phyloP scores from a whole-genome alignment of 164 flowering plant species.

The Dillenia suffruticosa region DNA sequence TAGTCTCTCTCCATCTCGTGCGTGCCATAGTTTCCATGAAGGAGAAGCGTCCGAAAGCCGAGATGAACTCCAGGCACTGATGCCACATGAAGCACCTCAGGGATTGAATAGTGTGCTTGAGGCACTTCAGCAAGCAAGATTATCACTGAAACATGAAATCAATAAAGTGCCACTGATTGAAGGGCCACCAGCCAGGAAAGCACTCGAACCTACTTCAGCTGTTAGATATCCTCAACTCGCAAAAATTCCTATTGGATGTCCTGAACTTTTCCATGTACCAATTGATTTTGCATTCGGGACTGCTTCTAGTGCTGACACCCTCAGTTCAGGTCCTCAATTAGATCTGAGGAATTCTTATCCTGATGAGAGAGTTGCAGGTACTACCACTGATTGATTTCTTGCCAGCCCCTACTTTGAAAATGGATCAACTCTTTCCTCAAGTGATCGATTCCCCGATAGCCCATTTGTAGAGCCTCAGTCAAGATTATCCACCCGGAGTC shows the following conservation, averaged over 20 bases:
- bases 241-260: constrained; percentile 34
- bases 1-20: constrained; percentile 10
- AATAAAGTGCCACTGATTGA: constrained; percentile 14
- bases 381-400: constrained; percentile 7
- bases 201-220: not conserved
- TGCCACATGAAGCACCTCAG: constrained; percentile 24
- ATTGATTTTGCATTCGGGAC: constrained; percentile 30
- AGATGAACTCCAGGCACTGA: constrained; percentile 21
- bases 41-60: constrained; percentile 19
- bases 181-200: constrained; percentile 10
- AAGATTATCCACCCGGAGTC: not conserved
- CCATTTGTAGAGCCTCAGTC: constrained; percentile 9
- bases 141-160: constrained; percentile 48
- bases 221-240: constrained; percentile 5
- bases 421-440: constrained; percentile 6
- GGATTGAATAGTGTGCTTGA: constrained; percentile 40
- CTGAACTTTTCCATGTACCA: constrained; percentile 48
- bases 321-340: constrained; percentile 11
- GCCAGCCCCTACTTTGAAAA: constrained; percentile 12
- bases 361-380: constrained; percentile 1
- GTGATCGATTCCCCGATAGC: not conserved
- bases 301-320: constrained; percentile 8
- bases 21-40: constrained; percentile 1
- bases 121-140: constrained; percentile 64
- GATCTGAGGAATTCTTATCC: constrained; percentile 13